These are phyloP conservation scores for Penicillium expansum DNA, from an alignment of 2,329 filamentous ascomycete species.

Conservation along the genomic window DNA sequence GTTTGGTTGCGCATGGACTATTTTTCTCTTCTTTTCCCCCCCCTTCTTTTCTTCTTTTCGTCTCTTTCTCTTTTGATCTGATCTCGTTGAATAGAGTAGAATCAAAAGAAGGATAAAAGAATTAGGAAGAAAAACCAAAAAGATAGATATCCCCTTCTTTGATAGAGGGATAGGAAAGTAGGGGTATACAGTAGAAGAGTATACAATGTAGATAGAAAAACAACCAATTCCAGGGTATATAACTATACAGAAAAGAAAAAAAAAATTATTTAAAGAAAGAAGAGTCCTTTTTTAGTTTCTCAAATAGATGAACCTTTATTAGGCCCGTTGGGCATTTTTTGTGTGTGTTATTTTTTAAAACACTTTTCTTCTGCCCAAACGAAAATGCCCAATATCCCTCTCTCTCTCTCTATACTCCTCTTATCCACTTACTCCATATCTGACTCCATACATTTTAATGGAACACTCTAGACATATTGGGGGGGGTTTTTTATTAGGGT, in stretches of 20 bases:
- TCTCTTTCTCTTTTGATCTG: not conserved
- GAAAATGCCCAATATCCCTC: constrained; percentile 9
- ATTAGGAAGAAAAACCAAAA: not conserved
- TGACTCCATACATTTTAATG: not conserved
- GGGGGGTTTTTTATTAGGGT: not conserved
- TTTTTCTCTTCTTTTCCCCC: not conserved
- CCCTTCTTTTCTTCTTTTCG: not conserved
- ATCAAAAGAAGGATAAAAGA: not conserved
- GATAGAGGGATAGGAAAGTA: not conserved
- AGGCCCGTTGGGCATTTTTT: constrained; percentile 6
- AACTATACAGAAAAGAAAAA: not conserved
- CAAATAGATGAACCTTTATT: not conserved
- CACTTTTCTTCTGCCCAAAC: constrained; percentile 2
- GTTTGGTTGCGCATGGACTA: constrained; percentile 7
- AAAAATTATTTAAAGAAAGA: not conserved
- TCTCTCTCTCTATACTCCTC: not conserved
- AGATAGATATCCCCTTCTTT: not conserved
- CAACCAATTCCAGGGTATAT: not conserved
- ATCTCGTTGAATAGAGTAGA: not conserved
- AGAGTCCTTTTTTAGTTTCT: not conserved
- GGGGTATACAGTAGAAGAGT: not conserved
- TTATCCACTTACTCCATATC: not conserved
- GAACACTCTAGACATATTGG: not conserved
- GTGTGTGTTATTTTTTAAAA: not conserved
- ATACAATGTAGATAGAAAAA: not conserved